Percentiles rank a stretch among this genome's conserved stretches.
phyloP scores from a whole-genome alignment of 2,329 filamentous ascomycete genomes.

The Calonectria hawksworthii region DNA sequence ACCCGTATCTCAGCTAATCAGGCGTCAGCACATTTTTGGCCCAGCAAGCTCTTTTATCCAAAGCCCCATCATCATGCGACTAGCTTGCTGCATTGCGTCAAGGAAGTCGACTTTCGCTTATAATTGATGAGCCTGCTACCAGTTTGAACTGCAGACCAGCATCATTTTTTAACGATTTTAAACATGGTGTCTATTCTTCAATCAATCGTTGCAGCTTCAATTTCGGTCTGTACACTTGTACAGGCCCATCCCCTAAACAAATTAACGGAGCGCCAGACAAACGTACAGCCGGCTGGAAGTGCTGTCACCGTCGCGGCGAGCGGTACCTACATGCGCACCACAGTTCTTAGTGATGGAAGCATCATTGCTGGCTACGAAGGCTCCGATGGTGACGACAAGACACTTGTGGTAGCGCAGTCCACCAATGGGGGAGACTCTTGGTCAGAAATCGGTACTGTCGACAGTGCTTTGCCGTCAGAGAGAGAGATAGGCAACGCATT shows the following conservation, averaged over 20 bases:
- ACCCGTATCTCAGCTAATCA: not conserved
- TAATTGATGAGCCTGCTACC: not conserved
- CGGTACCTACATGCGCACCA: constrained; percentile 1
- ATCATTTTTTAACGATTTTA: too few species aligned
- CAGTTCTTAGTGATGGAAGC: not conserved
- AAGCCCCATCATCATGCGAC: not conserved
- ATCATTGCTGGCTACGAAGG: not conserved
- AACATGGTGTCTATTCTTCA: not conserved
- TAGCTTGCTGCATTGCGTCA: not conserved
- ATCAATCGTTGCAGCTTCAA: not conserved
- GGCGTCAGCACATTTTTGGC: not conserved
- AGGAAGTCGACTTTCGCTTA: not conserved
- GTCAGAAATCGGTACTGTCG: not conserved
- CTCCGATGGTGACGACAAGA: not conserved
- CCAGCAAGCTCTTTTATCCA: not conserved
- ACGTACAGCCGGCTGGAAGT: not conserved
- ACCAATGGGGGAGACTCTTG: not conserved
- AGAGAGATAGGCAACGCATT: not conserved
- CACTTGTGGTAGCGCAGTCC: not conserved
- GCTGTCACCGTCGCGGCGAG: not conserved
- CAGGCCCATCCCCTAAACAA: not conserved
- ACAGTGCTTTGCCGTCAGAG: not conserved
- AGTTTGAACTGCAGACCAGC: not conserved
- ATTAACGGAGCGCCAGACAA: not conserved
- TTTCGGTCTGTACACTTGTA: not conserved